These are phyloP conservation scores for Albugo laibachii DNA, from an alignment of 352 stramenopile species.

Conservation along the genomic window DNA sequence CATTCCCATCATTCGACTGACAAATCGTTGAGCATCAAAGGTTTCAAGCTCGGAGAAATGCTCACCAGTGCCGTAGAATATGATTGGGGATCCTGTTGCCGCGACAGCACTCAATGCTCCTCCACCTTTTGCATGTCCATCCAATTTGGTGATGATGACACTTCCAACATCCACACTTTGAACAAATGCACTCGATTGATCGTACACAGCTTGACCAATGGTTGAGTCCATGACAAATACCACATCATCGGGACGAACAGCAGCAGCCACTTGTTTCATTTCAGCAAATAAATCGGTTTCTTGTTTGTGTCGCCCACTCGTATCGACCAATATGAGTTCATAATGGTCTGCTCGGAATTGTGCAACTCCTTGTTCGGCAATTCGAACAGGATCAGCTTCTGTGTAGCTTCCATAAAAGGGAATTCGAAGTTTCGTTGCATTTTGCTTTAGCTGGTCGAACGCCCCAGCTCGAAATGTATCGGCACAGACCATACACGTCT, in stretches of 20 bases:
- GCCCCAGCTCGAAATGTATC: constrained; percentile 97
- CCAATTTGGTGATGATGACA: constrained; percentile 99
- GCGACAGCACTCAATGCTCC: constrained; percentile 95
- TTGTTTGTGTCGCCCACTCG: constrained; percentile 95
- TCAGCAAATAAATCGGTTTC: constrained; percentile 96
- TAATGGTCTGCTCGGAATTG: constrained; percentile 95
- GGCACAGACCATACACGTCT: constrained; percentile 98
- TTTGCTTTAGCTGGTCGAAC: constrained; percentile 99
- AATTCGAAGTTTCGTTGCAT: constrained; percentile 94
- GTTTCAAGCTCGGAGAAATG: constrained; percentile 97
- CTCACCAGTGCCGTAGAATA: constrained; percentile 96
- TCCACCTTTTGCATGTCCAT: constrained; percentile 97
- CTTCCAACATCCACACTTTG: constrained; percentile 90
- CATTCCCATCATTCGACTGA: constrained; percentile 96
- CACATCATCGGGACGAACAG: constrained; percentile 90
- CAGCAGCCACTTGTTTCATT: constrained; percentile 96
- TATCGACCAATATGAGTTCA: constrained; percentile 99
- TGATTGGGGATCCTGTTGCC: constrained; percentile 93
- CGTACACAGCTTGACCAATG: constrained; percentile 95
- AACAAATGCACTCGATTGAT: constrained; percentile 92
- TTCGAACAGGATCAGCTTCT: constrained; percentile 94
- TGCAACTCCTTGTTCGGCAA: constrained; percentile 93
- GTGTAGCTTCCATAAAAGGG: constrained; percentile 98
- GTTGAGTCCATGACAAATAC: constrained; percentile 99
- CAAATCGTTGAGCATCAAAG: constrained; percentile 95